Base-by-base conservation (phyloP, 2,329 filamentous ascomycete genomes). In the Colletotrichum sp. region DNA sequence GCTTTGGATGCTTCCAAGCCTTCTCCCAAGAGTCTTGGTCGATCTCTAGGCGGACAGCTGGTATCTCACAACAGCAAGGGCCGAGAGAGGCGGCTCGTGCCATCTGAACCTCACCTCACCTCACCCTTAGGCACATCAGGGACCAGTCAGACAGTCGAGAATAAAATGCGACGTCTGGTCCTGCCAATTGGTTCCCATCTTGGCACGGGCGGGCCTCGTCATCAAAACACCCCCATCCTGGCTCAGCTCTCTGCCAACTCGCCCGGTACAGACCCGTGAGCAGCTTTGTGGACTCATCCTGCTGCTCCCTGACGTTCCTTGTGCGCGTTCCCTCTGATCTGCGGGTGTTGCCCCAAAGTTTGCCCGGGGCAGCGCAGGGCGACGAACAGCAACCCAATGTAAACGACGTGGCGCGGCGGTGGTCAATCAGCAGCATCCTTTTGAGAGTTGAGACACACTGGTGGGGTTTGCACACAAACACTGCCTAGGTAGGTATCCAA, bases 11-110 rank as follows among this genome's bases (percentile, higher is more conserved):
- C 39, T 68, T 52, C 70, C 43, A 76, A 76, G 59, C 63, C 70
- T 60, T 61, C 59, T 64, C 7, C 74, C 70, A 73, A 69, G 74
- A 76, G 34, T 69, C 74, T 76, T 76, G 70, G 73, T 68, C 34
- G 74, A 74, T 76, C 74, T 66, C 28, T 34, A 39, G 63, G 63
- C 69, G n/a, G 63, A n/a, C 57, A 72, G 59, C 18, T 48, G 39
- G 52, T 52, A 52, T 52, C 12, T 52, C 43, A 52, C 43, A 13
- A 6, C 10, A 75, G 70, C 69, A 43, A 67, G 72, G 68, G 68
- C 69, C 68, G 64, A 67, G 73, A 61, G 63, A 75, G 28, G 73
- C 73, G 73, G 69, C 73, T 68, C 69, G 73, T 73, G 73, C 73
- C 69, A 75, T 72, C 73, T 73, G 70, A 75, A 64, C 73, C 55